phyloP scores from a whole-genome alignment of 192 early-diverging fungal genomes.

The Geranomyces michiganensis region DNA sequence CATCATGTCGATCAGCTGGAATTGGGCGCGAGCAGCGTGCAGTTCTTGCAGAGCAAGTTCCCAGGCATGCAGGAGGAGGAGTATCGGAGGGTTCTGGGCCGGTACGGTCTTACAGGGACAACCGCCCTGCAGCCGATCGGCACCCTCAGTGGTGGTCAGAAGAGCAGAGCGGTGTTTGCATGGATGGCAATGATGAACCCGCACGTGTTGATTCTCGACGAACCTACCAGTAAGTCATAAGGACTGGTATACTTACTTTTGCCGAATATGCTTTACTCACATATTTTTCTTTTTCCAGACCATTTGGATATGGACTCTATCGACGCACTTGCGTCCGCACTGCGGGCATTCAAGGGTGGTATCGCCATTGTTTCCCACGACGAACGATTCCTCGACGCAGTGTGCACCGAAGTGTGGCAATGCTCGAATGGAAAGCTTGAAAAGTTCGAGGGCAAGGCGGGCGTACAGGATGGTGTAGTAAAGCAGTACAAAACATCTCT shows the following conservation, averaged over 20 bases:
- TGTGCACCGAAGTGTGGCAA: constrained; percentile 90
- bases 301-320: constrained; percentile 79
- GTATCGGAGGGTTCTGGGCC: constrained; percentile 89
- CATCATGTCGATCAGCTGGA: constrained; percentile 98
- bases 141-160: constrained; percentile 97
- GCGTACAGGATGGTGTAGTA: constrained; percentile 49
- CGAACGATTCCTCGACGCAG: constrained; percentile 77
- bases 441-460: constrained; percentile 76
- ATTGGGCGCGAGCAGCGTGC: constrained; percentile 77
- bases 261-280: neutral
- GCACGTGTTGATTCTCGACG: constrained; percentile 57
- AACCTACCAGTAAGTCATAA: constrained; percentile 71
- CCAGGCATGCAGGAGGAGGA: constrained; percentile 95
- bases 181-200: constrained; percentile 57
- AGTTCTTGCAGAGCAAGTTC: constrained; percentile 85
- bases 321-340: constrained; percentile 86
- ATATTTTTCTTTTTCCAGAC: constrained; percentile 35
- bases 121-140: constrained; percentile 91
- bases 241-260: constrained; percentile 16
- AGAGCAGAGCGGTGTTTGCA: constrained; percentile 74
- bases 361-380: constrained; percentile 91
- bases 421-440: constrained; percentile 82
- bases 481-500: constrained; percentile 53
- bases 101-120: constrained; percentile 96
- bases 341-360: constrained; percentile 89